Percentiles rank a stretch among this genome's conserved stretches.
Evolutionary conservation across 2,329 filamentous ascomycete species (phyloP).

Genomic region (Remersonia thermophila): DNA sequence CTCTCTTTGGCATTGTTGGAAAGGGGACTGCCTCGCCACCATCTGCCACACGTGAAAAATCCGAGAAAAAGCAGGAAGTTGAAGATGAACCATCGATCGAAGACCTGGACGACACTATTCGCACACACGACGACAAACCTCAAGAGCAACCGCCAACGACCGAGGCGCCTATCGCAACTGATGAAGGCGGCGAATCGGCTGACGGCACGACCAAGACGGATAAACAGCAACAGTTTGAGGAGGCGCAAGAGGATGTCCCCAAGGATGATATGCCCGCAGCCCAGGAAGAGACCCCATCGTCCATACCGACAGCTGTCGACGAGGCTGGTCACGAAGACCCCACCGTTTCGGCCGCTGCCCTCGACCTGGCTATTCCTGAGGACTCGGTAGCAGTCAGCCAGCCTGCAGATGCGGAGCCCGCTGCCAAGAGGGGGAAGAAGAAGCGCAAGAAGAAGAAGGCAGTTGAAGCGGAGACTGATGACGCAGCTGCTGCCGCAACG

Average conservation of each 20-base stretch:
- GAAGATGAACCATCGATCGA: conserved; percentile 1
- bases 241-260: conserved; percentile 6
- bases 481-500: conserved; percentile 2
- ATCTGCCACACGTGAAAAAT: neutral
- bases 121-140: conserved; percentile 1
- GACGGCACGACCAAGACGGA: conserved; percentile 23
- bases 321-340: conserved; percentile 7
- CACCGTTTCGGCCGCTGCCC: neutral
- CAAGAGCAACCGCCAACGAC: neutral
- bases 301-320: neutral
- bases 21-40: conserved; percentile 2
- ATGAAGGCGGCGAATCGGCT: conserved; percentile 16
- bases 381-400: neutral
- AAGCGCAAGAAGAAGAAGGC: conserved; percentile 16
- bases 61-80: neutral
- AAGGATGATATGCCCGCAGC: conserved; percentile 10
- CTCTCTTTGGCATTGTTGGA: conserved; percentile 15
- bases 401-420: conserved; percentile 6
- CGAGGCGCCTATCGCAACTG: conserved; percentile 14
- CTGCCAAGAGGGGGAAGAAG: conserved; percentile 14
- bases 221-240: conserved; percentile 21
- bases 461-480: conserved; percentile 4
- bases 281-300: conserved; percentile 4
- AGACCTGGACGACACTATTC: neutral
- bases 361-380: neutral